Base-by-base conservation (phyloP, 257 asterid species). In the Verbena officinalis region DNA sequence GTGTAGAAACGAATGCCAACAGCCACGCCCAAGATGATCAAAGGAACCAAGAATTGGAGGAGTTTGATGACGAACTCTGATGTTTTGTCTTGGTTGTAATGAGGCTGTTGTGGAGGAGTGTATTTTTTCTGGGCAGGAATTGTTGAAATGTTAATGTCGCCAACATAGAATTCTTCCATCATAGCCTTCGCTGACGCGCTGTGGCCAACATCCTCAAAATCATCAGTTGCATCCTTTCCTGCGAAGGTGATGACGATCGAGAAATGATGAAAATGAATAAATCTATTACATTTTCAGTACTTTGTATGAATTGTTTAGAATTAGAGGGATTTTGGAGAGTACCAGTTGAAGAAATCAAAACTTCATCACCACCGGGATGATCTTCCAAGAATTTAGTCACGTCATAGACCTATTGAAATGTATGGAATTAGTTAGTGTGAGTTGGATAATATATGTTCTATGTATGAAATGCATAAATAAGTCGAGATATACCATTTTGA, bases 331-430 rank as follows among this genome's bases (percentile, higher is more conserved):
- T 62, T 62, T 17, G n/a, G 3, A 36, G 43, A 22, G 33, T 65
- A 91, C 98, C 98, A 20, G 95, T 86, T 60, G 95, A 84, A 52
- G 94, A 75, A 71, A 88, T 45, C 77, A 88, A 59, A 39, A 91
- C 94, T 46, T 88, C 96, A 36, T 91, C 98, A 11, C 98, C 98
- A 9, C 98, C 96, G 1, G 97, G 96, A 71, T 86, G 98, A 62
- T 91, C 98, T 73, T 88, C 96, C 86, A 91, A 45, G 84, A 88
- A 91, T 39, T 79, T 88, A 12, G 97, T 88, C 71, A 91, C 96
- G 58, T 91, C 81, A 6, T 81, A 91, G 49, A 88, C 96, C 95
- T 91, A 80, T 67, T 30, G 22, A 56, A 64, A 59, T 7, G 33
- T 30, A 17, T 8, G 34, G 21, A 17, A 7, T 1, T 31, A 43